phyloP scores from a whole-genome alignment of 2,329 filamentous ascomycete species.

The Apiospora pterosperma region DNA sequence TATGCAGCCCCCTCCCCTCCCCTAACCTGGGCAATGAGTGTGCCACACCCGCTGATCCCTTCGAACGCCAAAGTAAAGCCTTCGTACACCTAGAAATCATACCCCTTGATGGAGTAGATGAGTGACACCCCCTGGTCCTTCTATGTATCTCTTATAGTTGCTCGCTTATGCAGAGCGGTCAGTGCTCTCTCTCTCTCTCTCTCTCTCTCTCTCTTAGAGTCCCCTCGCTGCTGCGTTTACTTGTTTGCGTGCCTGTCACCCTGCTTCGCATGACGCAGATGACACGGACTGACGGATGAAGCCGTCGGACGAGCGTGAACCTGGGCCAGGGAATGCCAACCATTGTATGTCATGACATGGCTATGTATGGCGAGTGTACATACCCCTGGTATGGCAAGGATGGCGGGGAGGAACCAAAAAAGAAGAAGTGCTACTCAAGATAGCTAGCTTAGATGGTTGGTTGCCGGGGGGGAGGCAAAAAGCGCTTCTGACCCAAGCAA shows the following conservation, averaged over 20 bases:
- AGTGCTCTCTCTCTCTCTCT: not conserved
- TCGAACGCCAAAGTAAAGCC: not conserved
- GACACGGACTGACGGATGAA: not conserved
- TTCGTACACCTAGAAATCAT: not conserved
- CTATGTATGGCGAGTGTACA: no score
- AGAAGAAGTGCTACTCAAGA: not conserved
- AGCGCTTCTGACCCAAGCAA: not conserved
- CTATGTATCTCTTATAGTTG: not conserved
- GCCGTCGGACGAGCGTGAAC: not conserved
- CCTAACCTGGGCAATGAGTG: not conserved
- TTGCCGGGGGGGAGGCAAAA: no score
- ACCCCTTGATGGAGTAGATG: no score
- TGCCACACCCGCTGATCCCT: not conserved
- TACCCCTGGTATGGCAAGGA: not conserved
- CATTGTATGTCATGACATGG: not conserved
- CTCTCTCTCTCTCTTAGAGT: not conserved
- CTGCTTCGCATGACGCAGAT: not conserved
- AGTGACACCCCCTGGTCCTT: no score
- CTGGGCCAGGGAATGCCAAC: not conserved
- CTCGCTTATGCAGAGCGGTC: not conserved
- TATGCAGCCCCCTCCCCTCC: no score
- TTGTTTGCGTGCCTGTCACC: not conserved
- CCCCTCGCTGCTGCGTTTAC: not conserved
- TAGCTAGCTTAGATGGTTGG: not conserved
- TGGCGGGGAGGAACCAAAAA: not conserved